Base-by-base conservation (phyloP, 352 stramenopile genomes). In the Pythium chondricola region DNA sequence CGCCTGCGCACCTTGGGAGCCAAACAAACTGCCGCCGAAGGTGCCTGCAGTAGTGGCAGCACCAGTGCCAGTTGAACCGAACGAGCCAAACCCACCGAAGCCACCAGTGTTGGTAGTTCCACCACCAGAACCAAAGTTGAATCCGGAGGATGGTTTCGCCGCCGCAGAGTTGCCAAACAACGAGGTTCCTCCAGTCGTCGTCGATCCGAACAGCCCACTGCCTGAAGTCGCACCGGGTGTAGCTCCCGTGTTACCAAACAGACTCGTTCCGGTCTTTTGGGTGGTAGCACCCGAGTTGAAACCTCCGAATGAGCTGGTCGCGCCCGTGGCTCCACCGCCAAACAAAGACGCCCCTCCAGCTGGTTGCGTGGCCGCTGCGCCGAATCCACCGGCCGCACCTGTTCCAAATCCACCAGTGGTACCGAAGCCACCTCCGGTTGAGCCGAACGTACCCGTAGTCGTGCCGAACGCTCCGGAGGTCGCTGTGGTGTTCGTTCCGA, bases 31-130 rank as follows among this genome's bases (percentile, higher is more conserved):
- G 16, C 14, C 20, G 24, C 53, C 45, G 22, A 36, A 36, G 29
- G 55, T 54, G 24, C 43, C 39, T 21, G 36, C 38, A 22, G 39
- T 43, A 1, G 42, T 22, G 8, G 55, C 30, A 2, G 55, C 55
- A n/a, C 27, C 22, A 20, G 55, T 36, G 27, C 16, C 21, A 10
- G 17, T 26, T 24, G 43, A 50, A n/a, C 55, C 48, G 13, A 63
- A 63, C 11, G 55, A 63, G 16, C 54, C 54, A 25, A 62, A 62
- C n/a, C 30, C 24, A 16, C 48, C 55, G 31, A 52, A 52, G 42
- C 50, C 35, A 35, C 36, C 30, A 5, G 51, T 48, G 7, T 18
- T 36, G 2, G 42, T 52, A 2, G 35, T 53, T n/a, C 26, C 37
- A 5, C 35, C 11, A 16, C 46, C 40, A 10, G 24, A 21, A 38